These are phyloP conservation scores for Alternaria arbusti DNA, from an alignment of 2,329 filamentous ascomycete species.

Conservation along the genomic window DNA sequence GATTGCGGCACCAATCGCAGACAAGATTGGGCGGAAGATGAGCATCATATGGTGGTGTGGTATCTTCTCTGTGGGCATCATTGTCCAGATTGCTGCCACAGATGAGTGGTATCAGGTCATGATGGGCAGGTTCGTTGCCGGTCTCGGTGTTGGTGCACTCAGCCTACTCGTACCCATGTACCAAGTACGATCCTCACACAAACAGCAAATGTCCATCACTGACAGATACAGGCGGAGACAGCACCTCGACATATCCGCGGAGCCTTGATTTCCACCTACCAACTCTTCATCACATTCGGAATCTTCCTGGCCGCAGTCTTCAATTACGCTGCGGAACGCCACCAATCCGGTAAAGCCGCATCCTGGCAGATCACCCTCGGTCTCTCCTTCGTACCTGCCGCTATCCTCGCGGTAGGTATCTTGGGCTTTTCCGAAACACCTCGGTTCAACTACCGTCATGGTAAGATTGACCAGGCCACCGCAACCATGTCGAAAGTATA, in stretches of 20 bases:
- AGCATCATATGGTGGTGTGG: constrained; percentile 66
- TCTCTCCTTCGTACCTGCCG: constrained; percentile 60
- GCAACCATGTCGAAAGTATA: constrained; percentile 60
- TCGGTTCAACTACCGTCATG: constrained; percentile 62
- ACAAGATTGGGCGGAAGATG: constrained; percentile 64
- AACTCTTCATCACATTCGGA: constrained; percentile 72
- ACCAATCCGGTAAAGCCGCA: constrained; percentile 49
- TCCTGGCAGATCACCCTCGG: constrained; percentile 70
- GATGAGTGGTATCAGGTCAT: constrained; percentile 68
- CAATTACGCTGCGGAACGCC: constrained; percentile 66
- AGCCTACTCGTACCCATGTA: constrained; percentile 66
- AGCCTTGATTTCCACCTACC: constrained; percentile 67
- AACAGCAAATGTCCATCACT: background rate
- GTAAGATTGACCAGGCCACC: constrained; percentile 57
- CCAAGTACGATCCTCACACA: constrained; percentile 28
- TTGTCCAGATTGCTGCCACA: constrained; percentile 67
- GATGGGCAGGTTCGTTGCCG: constrained; percentile 66
- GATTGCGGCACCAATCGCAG: constrained; percentile 62
- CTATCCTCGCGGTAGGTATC: constrained; percentile 61
- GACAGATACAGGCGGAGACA: constrained; percentile 57
- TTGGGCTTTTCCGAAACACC: constrained; percentile 62
- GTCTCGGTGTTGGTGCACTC: constrained; percentile 68
- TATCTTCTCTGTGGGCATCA: constrained; percentile 67
- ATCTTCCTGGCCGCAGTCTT: constrained; percentile 60
- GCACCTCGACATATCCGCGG: constrained; percentile 68